Percentiles rank a stretch among this genome's conserved stretches.
phyloP scores from a whole-genome alignment of 108 stramenopile species.

The Ochromonas danica region DNA sequence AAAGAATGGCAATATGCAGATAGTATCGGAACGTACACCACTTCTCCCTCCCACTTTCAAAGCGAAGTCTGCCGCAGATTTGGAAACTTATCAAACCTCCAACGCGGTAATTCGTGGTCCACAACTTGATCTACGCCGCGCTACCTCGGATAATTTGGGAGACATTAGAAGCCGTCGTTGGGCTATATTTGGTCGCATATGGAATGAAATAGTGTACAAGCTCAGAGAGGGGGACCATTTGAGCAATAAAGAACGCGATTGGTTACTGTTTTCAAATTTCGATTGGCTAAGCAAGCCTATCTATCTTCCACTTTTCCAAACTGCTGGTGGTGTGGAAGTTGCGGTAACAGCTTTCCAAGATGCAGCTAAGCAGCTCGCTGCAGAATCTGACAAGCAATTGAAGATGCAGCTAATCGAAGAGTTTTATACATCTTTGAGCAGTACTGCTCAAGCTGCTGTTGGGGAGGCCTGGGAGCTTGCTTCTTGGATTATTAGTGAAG shows the following conservation, averaged over 20 bases:
- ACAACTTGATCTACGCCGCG: background rate
- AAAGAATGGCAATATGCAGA: too few relatives aligned
- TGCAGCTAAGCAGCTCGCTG: conserved; percentile 18
- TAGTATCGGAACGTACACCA: background rate
- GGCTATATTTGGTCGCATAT: conserved; percentile 92
- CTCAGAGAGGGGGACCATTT: conserved; percentile 74
- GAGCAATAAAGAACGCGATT: conserved; percentile 82
- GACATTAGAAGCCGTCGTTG: conserved; percentile 93
- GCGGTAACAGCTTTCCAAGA: conserved; percentile 39
- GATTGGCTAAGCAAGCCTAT: conserved; percentile 88
- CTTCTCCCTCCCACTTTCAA: background rate
- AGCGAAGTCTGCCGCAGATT: background rate
- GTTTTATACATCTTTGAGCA: background rate
- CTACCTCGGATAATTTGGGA: background rate
- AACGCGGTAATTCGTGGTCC: background rate
- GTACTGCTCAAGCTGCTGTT: background rate
- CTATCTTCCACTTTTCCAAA: conserved; percentile 93
- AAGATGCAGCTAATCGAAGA: conserved; percentile 68
- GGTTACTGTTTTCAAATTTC: conserved; percentile 88
- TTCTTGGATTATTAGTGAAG: background rate
- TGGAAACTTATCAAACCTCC: background rate
- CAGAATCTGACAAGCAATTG: conserved; percentile 41
- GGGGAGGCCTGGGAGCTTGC: conserved; percentile 3
- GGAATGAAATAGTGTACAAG: conserved; percentile 90
- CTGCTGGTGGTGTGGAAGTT: conserved; percentile 89